These are phyloP conservation scores for Fraxinus platypoda DNA, from an alignment of 305 asterid genomes.

Conservation along the genomic window DNA sequence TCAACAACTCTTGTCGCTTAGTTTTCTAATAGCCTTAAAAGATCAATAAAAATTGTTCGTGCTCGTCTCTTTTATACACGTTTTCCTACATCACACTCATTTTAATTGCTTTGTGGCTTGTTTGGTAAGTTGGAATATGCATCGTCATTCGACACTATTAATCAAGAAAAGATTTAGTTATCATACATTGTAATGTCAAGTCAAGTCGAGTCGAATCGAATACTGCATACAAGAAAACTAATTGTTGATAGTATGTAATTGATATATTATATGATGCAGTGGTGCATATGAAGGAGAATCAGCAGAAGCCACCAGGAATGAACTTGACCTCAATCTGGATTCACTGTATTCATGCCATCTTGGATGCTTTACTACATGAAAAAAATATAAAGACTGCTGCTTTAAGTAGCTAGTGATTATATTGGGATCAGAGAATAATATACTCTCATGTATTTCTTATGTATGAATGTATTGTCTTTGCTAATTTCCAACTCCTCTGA, in stretches of 20 bases:
- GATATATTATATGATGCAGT: slow-evolving; percentile 24
- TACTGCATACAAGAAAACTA: neutral
- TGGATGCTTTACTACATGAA: slow-evolving; percentile 59
- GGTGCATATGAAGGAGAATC: slow-evolving; percentile 43
- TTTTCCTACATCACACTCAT: too few relatives aligned
- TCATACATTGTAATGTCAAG: neutral
- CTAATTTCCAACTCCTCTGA: neutral
- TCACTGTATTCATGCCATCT: slow-evolving; percentile 75
- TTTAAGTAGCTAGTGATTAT: neutral
- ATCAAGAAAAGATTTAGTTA: neutral
- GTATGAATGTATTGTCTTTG: neutral
- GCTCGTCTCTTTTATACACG: neutral
- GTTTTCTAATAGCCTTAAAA: too few relatives aligned
- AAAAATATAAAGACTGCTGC: neutral
- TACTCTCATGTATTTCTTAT: neutral
- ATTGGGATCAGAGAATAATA: neutral
- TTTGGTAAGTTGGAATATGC: neutral
- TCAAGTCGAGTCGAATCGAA: too few relatives aligned
- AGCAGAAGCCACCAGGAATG: slow-evolving; percentile 42
- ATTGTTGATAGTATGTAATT: neutral
- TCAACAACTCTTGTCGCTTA: too few relatives aligned
- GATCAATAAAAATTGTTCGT: too few relatives aligned
- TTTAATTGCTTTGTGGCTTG: neutral
- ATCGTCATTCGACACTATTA: neutral
- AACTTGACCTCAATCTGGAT: slow-evolving; percentile 74